Evolutionary conservation across 495 filamentous ascomycete species (phyloP).

Genomic region (Neurospora sp.): DNA sequence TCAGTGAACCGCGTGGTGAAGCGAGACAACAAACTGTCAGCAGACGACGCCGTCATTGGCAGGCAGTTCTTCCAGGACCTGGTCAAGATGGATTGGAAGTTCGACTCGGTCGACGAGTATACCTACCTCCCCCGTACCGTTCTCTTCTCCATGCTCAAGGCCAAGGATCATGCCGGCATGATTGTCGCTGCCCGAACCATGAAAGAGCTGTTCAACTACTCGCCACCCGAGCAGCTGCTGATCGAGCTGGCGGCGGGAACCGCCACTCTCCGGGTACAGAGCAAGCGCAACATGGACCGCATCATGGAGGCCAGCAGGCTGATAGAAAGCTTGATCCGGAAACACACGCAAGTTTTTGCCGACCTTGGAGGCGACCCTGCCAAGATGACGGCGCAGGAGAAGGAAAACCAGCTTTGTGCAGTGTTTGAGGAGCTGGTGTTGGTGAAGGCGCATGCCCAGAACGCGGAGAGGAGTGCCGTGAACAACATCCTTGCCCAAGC

Average conservation of each 20-base stretch:
- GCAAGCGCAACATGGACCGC: conserved; percentile 22
- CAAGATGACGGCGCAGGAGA: conserved; percentile 15
- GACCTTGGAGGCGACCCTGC: conserved; percentile 13
- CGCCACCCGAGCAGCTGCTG: conserved; percentile 30
- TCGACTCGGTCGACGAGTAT: conserved; percentile 24
- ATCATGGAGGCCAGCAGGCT: conserved; percentile 22
- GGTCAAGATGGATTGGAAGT: conserved; percentile 31
- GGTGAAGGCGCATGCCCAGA: conserved; percentile 29
- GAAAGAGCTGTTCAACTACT: conserved; percentile 42
- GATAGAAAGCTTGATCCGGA: conserved; percentile 22
- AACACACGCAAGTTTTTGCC: conserved; percentile 2
- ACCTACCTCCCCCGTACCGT: conserved; percentile 30
- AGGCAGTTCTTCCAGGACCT: conserved; percentile 54
- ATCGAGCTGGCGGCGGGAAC: conserved; percentile 32
- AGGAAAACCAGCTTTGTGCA: conserved; percentile 12
- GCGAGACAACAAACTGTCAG: conserved; percentile 31
- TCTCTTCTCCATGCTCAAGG: conserved; percentile 35
- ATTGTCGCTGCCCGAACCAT: conserved; percentile 52
- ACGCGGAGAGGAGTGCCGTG: conserved; percentile 25
- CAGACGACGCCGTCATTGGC: conserved; percentile 39
- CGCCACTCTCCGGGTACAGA: conserved; percentile 24
- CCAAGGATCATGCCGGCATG: conserved; percentile 40
- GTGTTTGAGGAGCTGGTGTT: conserved; percentile 28
- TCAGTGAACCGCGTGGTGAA: conserved; percentile 29
- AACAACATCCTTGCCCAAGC: conserved; percentile 31